Evolutionary conservation across 2,329 filamentous ascomycete species (phyloP).

Genomic region (Exophiala viscosa): DNA sequence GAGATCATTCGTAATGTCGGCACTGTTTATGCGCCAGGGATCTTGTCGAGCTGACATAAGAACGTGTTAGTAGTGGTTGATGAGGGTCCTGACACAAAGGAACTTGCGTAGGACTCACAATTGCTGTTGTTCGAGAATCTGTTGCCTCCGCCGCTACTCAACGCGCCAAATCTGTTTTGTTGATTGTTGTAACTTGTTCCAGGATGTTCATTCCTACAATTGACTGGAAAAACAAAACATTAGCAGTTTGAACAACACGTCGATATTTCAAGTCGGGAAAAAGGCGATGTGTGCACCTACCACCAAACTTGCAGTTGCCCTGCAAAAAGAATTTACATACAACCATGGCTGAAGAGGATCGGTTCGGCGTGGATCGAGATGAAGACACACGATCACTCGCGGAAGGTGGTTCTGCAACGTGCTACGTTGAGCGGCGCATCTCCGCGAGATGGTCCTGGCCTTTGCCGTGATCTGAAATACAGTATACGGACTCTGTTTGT

Average conservation of each 20-base stretch:
- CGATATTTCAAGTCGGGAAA: not conserved
- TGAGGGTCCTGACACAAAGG: not conserved
- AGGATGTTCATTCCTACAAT: constrained; percentile 60
- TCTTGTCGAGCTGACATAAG: constrained; percentile 33
- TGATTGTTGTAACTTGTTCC: constrained; percentile 33
- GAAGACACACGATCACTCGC: too few relatives aligned
- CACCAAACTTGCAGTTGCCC: constrained; percentile 63
- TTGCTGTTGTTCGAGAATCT: constrained; percentile 11
- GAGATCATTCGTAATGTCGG: constrained; percentile 64
- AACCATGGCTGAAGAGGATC: constrained; percentile 33
- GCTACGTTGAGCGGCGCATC: too few relatives aligned
- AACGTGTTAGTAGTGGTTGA: constrained; percentile 6
- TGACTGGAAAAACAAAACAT: constrained; percentile 40
- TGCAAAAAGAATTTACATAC: constrained; percentile 64
- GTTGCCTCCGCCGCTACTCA: constrained; percentile 24
- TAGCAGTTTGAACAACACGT: not conserved
- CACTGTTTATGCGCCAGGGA: constrained; percentile 45
- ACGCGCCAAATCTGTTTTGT: constrained; percentile 19
- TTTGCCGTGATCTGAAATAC: too few relatives aligned
- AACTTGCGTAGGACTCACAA: constrained; percentile 9
- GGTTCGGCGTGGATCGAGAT: not conserved
- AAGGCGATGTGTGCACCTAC: constrained; percentile 37
- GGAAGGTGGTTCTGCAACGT: too few relatives aligned
- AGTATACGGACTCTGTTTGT: too few relatives aligned
- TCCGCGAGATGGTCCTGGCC: too few relatives aligned